Conservation (phyloP, 345 rosid genomes). For the Salix viminalis region DNA sequence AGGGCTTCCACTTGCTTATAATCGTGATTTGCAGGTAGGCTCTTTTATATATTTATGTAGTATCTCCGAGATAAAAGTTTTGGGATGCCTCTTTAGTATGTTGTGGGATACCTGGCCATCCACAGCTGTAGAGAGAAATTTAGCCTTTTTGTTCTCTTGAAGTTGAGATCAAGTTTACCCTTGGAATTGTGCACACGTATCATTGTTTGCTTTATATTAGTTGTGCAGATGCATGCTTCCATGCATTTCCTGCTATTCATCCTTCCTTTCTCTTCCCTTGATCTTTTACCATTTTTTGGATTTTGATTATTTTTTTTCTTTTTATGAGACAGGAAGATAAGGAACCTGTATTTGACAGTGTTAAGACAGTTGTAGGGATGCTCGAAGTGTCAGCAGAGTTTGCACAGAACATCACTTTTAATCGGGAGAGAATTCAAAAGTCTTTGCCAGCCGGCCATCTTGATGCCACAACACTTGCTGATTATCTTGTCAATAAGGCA, state of each 20-base stretch:
- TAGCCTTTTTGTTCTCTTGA: background rate
- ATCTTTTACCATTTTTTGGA: background rate
- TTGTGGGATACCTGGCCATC: background rate
- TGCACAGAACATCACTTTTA: conserved; percentile 78
- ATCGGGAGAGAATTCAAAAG: conserved; percentile 53
- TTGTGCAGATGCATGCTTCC: background rate
- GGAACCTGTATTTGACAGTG: conserved; percentile 87
- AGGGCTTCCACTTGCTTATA: conserved; percentile 96
- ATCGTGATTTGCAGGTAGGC: conserved; percentile 82
- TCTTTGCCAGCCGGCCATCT: conserved; percentile 89
- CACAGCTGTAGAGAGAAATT: background rate
- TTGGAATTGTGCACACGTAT: background rate
- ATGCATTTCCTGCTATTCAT: background rate
- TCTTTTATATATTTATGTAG: background rate
- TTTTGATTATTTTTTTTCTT: conserved; percentile 1
- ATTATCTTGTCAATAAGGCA: conserved; percentile 91
- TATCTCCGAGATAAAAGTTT: background rate
- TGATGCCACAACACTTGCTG: conserved; percentile 95
- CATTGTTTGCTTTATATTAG: background rate
- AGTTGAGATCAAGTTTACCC: background rate
- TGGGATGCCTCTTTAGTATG: background rate
- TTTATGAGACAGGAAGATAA: conserved; percentile 72
- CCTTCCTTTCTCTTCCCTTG: background rate
- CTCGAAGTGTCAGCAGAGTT: conserved; percentile 92
- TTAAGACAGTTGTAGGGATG: conserved; percentile 77